These are phyloP conservation scores for Ettlia oleoabundans DNA, from an alignment of 139 green algal species.

Conservation along the genomic window DNA sequence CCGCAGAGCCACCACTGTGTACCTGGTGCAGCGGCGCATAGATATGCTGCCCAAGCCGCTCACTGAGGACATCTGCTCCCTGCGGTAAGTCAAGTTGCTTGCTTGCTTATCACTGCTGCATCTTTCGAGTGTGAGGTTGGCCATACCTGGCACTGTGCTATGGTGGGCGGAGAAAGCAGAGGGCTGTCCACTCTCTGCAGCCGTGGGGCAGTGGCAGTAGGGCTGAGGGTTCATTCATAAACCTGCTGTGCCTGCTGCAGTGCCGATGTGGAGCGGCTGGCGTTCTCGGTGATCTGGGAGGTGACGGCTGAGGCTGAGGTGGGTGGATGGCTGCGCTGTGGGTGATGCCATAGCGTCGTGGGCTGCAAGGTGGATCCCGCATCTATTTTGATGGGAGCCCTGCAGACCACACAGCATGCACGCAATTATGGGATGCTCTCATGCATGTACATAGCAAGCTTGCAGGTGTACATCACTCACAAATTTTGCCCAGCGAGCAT, in stretches of 20 bases:
- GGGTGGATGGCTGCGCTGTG: background rate
- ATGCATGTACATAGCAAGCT: no score
- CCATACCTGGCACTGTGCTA: no score
- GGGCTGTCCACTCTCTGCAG: no score
- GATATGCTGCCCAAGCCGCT: conserved; percentile 95
- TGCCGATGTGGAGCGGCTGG: conserved; percentile 84
- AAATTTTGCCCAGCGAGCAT: no score
- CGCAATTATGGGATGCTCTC: no score
- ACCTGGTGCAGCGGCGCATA: conserved; percentile 89
- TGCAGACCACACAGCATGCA: no score
- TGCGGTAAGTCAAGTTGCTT: conserved; percentile 24
- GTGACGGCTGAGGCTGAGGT: conserved; percentile 76
- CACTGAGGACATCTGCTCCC: conserved; percentile 94
- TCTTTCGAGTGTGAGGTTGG: background rate
- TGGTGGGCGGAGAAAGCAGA: no score
- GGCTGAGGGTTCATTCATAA: background rate
- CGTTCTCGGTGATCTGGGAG: conserved; percentile 94
- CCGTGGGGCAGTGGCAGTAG: background rate
- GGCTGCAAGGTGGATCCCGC: no score
- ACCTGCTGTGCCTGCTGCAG: conserved; percentile 36
- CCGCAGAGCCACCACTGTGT: conserved; percentile 71
- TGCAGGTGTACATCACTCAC: no score
- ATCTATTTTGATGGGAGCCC: no score
- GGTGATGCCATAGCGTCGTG: no score
- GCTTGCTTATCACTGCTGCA: background rate